These are phyloP conservation scores for Akanthomyces muscarius DNA, from an alignment of 2,329 filamentous ascomycete genomes.

Conservation along the genomic window DNA sequence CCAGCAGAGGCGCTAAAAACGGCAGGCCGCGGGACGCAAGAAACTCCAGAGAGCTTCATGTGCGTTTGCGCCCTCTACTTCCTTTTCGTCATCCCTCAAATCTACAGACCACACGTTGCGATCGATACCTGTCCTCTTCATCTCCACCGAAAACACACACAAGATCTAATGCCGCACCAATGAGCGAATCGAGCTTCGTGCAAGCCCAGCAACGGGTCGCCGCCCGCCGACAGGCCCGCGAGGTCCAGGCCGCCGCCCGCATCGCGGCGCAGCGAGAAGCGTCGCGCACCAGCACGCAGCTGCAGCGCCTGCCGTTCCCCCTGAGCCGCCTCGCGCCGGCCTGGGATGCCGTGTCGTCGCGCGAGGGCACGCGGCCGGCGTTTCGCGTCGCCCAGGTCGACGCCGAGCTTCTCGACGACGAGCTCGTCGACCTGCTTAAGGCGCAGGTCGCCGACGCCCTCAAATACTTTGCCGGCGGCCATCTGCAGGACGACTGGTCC, in stretches of 20 bases:
- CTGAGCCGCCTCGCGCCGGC: constrained; percentile 55
- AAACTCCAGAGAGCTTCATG: constrained; percentile 7
- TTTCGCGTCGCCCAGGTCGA: constrained; percentile 96
- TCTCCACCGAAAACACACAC: neutral
- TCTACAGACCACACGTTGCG: neutral
- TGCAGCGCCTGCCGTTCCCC: constrained; percentile 59
- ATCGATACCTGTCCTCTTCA: neutral
- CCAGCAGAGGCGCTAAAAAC: constrained; percentile 12
- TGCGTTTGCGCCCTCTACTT: neutral
- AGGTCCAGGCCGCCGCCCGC: constrained; percentile 58
- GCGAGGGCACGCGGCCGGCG: constrained; percentile 75
- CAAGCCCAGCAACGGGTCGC: constrained; percentile 84
- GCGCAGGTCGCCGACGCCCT: constrained; percentile 82
- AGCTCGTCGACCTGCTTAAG: constrained; percentile 80
- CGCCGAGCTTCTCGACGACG: constrained; percentile 90
- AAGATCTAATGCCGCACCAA: constrained; percentile 26
- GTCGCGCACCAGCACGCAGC: constrained; percentile 49
- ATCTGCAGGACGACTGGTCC: constrained; percentile 81
- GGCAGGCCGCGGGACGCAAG: constrained; percentile 8
- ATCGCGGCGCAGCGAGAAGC: constrained; percentile 47
- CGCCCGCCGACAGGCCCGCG: constrained; percentile 73
- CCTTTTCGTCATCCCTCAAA: neutral
- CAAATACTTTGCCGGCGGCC: constrained; percentile 73
- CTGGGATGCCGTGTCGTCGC: constrained; percentile 69
- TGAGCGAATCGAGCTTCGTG: constrained; percentile 67